Percentiles rank a stretch among this genome's conserved stretches.
Conservation (phyloP, 768 basidiomycete species). For the Termitomyces sp. region DNA sequence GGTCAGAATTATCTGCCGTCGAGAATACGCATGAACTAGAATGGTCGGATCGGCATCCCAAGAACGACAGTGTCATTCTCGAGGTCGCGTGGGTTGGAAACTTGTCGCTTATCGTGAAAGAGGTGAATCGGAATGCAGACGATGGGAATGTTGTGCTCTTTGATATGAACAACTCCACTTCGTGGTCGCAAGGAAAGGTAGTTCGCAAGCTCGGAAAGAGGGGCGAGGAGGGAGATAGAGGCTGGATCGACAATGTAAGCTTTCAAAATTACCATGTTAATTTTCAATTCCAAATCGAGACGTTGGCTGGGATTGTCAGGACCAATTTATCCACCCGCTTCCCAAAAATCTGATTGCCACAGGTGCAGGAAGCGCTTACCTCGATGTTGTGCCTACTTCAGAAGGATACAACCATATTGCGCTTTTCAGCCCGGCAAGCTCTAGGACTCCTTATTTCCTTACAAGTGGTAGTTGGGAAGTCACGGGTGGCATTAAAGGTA, state of each 20-base stretch:
- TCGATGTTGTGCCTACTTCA: slow-evolving; percentile 80
- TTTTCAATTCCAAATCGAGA: background rate
- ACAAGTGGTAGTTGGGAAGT: slow-evolving; percentile 93
- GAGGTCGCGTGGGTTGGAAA: slow-evolving; percentile 89
- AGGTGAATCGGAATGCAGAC: slow-evolving; percentile 80
- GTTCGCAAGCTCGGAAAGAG: slow-evolving; percentile 74
- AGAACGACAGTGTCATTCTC: slow-evolving; percentile 62
- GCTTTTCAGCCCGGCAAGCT: slow-evolving; percentile 73
- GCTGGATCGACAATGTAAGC: slow-evolving; percentile 90
- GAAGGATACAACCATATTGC: slow-evolving; percentile 93
- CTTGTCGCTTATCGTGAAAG: slow-evolving; percentile 71
- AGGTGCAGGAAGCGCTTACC: slow-evolving; percentile 60
- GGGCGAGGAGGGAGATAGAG: slow-evolving; percentile 86
- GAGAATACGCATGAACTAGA: slow-evolving; percentile 50
- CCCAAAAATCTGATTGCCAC: slow-evolving; percentile 35
- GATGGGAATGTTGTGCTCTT: slow-evolving; percentile 79
- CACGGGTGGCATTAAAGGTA: slow-evolving; percentile 60
- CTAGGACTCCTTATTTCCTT: slow-evolving; percentile 70
- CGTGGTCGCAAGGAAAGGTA: slow-evolving; percentile 40
- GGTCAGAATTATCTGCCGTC: slow-evolving; percentile 23
- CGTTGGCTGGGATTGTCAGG: slow-evolving; percentile 27
- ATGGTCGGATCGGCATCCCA: slow-evolving; percentile 58
- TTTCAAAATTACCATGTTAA: background rate
- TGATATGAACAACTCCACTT: slow-evolving; percentile 33
- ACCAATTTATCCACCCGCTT: slow-evolving; percentile 57